phyloP scores from a whole-genome alignment of 2,329 filamentous ascomycete species.

The Colletotrichum sp. region DNA sequence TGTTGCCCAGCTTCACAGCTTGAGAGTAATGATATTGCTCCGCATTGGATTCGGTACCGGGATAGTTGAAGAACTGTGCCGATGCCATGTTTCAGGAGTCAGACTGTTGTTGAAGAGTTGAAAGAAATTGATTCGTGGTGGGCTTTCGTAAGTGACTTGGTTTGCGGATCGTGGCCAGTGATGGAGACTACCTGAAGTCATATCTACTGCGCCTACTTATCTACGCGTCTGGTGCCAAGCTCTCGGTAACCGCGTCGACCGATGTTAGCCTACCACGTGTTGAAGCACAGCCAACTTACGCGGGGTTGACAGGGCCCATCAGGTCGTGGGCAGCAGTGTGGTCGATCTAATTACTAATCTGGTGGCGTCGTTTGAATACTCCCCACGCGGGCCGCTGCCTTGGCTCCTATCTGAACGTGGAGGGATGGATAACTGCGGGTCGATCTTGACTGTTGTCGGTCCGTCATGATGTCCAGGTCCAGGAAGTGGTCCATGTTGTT shows the following conservation, averaged over 20 bases:
- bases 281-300: neutral
- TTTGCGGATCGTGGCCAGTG: neutral
- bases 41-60: slow-evolving; percentile 24
- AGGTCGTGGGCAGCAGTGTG: neutral
- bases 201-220: neutral
- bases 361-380: neutral
- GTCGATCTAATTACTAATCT: neutral
- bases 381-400: neutral
- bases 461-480: neutral
- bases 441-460: neutral
- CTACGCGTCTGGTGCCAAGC: neutral
- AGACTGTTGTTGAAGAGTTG: neutral
- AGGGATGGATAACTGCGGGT: neutral
- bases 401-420: neutral
- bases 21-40: slow-evolving; percentile 29
- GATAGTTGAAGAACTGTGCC: slow-evolving; percentile 19
- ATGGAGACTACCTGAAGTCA: neutral
- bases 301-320: neutral
- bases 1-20: slow-evolving; percentile 28
- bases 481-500: neutral
- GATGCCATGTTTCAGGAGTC: neutral
- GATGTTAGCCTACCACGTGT: neutral
- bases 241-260: neutral
- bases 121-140: neutral
- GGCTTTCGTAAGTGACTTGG: neutral